phyloP scores from a whole-genome alignment of 163 green algal genomes.

The Coccomyxa subellipsoidea region DNA sequence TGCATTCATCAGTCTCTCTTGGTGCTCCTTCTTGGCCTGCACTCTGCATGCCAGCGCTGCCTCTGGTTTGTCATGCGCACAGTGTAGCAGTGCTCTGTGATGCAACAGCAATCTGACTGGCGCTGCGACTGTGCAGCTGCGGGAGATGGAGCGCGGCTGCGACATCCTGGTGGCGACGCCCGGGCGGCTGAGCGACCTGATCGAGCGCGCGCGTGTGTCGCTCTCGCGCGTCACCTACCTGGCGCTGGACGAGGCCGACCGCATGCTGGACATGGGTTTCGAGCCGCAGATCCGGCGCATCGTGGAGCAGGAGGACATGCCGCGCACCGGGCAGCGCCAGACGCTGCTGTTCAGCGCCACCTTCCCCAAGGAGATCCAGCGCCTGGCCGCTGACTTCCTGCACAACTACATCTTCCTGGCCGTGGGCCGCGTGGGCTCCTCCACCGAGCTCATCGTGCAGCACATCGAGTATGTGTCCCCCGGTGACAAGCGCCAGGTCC shows the following conservation, averaged over 20 bases:
- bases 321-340: conserved; percentile 76
- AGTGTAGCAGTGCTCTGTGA: too few relatives aligned
- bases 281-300: conserved; percentile 79
- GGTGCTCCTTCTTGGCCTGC: not conserved
- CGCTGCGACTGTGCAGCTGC: conserved; percentile 39
- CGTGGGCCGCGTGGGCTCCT: conserved; percentile 94
- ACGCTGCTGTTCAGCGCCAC: conserved; percentile 98
- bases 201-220: conserved; percentile 48
- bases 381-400: conserved; percentile 83
- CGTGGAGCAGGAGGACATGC: conserved; percentile 90
- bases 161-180: conserved; percentile 73
- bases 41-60: not conserved
- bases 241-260: conserved; percentile 95
- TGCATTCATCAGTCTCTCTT: not conserved
- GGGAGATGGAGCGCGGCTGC: conserved; percentile 62
- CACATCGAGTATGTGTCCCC: conserved; percentile 87
- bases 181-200: conserved; percentile 58
- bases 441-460: conserved; percentile 96
- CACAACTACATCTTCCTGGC: conserved; percentile 97
- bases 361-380: conserved; percentile 98
- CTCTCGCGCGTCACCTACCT: conserved; percentile 59
- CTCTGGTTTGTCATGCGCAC: too few relatives aligned
- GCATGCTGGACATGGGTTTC: conserved; percentile 99
- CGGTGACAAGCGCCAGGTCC: conserved; percentile 86
- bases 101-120: not conserved